Evolutionary conservation across 2,329 filamentous ascomycete species (phyloP).

Genomic region (Geosmithia morbida): DNA sequence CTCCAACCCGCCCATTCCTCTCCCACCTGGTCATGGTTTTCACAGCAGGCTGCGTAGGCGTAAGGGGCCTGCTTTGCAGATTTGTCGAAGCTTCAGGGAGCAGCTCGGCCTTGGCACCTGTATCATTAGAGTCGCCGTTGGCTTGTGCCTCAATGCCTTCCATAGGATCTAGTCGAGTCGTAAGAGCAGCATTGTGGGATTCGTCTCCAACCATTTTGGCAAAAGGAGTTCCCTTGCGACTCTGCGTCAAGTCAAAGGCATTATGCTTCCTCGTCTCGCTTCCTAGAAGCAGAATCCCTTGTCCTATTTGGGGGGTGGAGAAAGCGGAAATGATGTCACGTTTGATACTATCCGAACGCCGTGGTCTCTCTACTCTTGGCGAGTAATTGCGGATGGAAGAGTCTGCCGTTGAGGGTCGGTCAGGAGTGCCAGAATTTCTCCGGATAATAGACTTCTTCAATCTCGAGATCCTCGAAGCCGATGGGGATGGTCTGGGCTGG

Average conservation of each 20-base stretch:
- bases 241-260: not conserved
- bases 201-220: not conserved
- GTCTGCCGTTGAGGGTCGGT: not conserved
- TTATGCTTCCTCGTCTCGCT: not conserved
- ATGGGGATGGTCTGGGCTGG: not conserved
- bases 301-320: not conserved
- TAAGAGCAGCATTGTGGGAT: not conserved
- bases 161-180: not conserved
- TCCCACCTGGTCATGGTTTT: not conserved
- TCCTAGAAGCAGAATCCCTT: conserved; percentile 1
- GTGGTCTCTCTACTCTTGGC: not conserved
- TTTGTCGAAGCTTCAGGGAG: not conserved
- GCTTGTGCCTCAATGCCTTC: not conserved
- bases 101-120: not conserved
- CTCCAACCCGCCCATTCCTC: not conserved
- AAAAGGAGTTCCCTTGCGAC: not conserved
- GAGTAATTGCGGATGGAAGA: conserved; percentile 2
- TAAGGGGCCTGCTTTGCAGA: not conserved
- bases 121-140: not conserved
- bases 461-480: not conserved
- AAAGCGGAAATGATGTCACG: not conserved
- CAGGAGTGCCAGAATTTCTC: not conserved
- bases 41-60: not conserved
- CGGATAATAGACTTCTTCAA: not conserved
- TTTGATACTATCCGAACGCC: not conserved